Evolutionary conservation across 139 green algal species (phyloP).

Genomic region (Tetradesmus lagerheimii): DNA sequence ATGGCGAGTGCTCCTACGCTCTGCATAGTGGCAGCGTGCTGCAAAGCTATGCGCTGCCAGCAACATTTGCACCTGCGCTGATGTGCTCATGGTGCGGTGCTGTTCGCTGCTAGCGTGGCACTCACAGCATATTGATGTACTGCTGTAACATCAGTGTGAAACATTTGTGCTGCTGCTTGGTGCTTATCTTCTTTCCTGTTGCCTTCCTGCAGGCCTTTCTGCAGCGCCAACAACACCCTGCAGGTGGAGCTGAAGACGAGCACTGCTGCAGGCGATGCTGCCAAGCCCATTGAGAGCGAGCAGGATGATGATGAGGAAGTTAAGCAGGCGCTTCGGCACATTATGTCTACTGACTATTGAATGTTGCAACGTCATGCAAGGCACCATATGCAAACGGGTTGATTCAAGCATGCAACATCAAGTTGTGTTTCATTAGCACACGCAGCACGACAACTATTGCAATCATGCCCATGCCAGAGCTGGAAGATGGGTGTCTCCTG

Average conservation of each 20-base stretch:
- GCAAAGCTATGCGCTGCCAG: too few species aligned
- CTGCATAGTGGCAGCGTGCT: too few species aligned
- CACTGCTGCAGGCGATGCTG: not conserved
- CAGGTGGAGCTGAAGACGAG: not conserved
- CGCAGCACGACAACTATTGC: too few species aligned
- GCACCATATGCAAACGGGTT: not conserved
- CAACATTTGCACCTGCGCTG: not conserved
- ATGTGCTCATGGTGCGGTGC: not conserved
- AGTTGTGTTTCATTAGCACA: too few species aligned
- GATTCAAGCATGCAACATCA: not conserved
- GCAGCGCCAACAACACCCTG: not conserved
- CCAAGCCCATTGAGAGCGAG: not conserved
- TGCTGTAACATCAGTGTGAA: not conserved
- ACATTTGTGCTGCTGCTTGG: not conserved
- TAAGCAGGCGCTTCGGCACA: not conserved
- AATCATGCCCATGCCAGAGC: not conserved
- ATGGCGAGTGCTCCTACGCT: slow-evolving; percentile 13
- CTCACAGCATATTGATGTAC: not conserved
- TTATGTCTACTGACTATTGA: not conserved
- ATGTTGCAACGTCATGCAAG: too few species aligned
- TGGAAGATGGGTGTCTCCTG: too few species aligned
- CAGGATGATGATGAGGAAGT: not conserved
- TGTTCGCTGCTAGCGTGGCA: not conserved
- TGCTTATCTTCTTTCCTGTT: not conserved
- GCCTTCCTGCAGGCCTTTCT: slow-evolving; percentile 25